Evolutionary conservation across 768 basidiomycete species (phyloP).

Genomic region (Cantharellus anzutake): DNA sequence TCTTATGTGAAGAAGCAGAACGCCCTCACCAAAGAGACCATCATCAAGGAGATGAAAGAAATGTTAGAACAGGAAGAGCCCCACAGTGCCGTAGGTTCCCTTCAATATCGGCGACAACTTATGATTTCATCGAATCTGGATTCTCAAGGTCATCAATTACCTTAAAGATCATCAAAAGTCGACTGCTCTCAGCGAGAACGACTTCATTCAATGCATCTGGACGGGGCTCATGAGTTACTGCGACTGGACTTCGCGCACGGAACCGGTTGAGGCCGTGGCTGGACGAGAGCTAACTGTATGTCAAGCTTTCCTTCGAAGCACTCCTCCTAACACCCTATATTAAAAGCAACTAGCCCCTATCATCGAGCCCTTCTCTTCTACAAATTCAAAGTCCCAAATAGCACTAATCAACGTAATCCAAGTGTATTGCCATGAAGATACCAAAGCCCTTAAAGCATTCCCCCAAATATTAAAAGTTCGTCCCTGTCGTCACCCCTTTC

Average conservation of each 20-base stretch:
- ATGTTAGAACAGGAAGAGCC: constrained; percentile 52
- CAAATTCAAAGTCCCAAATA: constrained; percentile 69
- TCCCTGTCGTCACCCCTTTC: neutral
- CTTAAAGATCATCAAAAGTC: constrained; percentile 60
- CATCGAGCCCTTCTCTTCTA: constrained; percentile 76
- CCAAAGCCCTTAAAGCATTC: constrained; percentile 86
- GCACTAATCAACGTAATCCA: constrained; percentile 90
- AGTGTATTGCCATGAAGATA: constrained; percentile 92
- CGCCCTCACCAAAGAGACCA: constrained; percentile 58
- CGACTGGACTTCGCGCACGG: constrained; percentile 77
- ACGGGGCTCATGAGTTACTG: constrained; percentile 72
- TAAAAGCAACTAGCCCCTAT: constrained; percentile 62
- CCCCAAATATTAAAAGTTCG: constrained; percentile 78
- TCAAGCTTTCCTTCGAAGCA: neutral
- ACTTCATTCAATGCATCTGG: constrained; percentile 82
- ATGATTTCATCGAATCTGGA: neutral
- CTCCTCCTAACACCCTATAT: neutral
- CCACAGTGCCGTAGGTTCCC: constrained; percentile 34
- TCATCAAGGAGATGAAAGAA: constrained; percentile 48
- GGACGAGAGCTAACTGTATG: constrained; percentile 72
- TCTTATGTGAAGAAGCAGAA: constrained; percentile 90
- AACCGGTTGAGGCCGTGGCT: constrained; percentile 83
- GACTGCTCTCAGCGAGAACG: constrained; percentile 64
- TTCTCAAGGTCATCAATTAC: constrained; percentile 45
- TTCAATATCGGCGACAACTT: neutral